Evolutionary conservation across 208 protist genomes (phyloP).

Genomic region (Trichomonas gallinae): DNA sequence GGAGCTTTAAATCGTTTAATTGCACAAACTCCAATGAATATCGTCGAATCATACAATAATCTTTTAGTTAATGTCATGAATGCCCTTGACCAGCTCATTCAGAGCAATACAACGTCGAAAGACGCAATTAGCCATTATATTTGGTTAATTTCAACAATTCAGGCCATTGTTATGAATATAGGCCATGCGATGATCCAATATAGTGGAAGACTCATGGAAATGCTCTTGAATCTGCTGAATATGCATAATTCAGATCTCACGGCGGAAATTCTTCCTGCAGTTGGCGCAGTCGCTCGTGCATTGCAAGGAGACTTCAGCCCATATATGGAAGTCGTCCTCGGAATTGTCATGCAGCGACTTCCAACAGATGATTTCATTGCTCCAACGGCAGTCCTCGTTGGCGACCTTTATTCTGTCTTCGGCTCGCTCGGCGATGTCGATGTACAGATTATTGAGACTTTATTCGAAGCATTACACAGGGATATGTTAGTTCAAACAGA

Average conservation of each 20-base stretch:
- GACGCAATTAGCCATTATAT: not conserved
- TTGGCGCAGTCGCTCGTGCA: not conserved
- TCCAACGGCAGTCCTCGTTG: not conserved
- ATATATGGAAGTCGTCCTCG: not conserved
- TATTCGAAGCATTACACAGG: not conserved
- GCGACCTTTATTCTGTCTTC: not conserved
- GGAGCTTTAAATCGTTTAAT: not conserved
- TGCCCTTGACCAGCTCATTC: not conserved
- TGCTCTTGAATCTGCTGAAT: not conserved
- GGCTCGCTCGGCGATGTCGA: not conserved
- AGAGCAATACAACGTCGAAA: not conserved
- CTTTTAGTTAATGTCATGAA: not conserved
- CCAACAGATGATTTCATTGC: not conserved
- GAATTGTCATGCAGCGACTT: not conserved
- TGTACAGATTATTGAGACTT: not conserved
- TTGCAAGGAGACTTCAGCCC: not conserved
- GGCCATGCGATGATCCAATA: not conserved
- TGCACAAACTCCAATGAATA: not conserved
- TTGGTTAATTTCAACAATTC: not conserved
- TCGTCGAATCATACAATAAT: not conserved
- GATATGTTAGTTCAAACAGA: not conserved
- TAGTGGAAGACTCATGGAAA: not conserved
- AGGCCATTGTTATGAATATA: not conserved
- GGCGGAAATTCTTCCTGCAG: not conserved
- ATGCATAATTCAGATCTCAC: not conserved